A percentile compares a stretch with the other conserved stretches of the same genome.
Conservation (phyloP, 1,284 basidiomycete species). For the Schizophyllum amplum region DNA sequence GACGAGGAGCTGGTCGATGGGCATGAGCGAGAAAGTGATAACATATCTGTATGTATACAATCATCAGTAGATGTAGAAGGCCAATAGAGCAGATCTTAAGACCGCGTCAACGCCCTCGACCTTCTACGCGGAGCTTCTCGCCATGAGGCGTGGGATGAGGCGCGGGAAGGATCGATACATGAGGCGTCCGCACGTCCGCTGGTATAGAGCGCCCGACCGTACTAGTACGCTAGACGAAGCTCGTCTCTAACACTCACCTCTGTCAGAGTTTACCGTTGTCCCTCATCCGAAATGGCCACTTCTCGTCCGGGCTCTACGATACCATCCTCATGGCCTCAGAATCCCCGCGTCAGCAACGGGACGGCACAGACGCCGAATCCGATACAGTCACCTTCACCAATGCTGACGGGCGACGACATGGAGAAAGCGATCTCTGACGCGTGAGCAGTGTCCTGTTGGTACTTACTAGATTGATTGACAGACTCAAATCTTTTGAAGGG, state of each 20-base stretch:
- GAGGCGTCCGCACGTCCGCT: neutral
- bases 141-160: neutral
- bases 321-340: neutral
- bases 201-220: neutral
- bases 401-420: no score
- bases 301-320: neutral
- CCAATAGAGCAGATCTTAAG: neutral
- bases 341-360: no score
- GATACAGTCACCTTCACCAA: no score
- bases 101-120: neutral
- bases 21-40: neutral
- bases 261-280: no score
- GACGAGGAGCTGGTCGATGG: slow-evolving; percentile 7
- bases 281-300: neutral
- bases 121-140: neutral
- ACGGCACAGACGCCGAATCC: no score
- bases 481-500: no score
- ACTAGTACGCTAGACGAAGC: neutral
- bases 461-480: no score
- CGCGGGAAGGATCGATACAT: neutral
- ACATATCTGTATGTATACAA: neutral
- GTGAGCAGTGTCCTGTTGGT: no score
- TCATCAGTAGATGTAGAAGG: neutral
- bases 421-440: no score
- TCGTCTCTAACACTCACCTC: neutral